Base-by-base conservation (phyloP, 2,329 filamentous ascomycete genomes). In the Colletotrichum chlorophyti region DNA sequence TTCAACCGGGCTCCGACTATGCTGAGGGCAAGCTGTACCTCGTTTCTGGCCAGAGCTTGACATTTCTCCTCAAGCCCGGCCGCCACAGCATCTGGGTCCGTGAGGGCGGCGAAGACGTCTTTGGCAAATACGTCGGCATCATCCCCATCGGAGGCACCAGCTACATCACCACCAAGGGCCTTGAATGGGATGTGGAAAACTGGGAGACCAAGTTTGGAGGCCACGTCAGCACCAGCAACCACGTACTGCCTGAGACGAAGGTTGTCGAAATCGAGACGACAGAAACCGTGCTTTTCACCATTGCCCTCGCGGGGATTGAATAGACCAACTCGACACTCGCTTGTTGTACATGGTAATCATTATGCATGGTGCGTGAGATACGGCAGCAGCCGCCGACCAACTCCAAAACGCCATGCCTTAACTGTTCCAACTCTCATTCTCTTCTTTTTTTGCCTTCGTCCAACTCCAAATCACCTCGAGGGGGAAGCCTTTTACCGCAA, bases 121-220 rank as follows among this genome's bases (percentile, higher is more conserved):
- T 97, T 66, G 91, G 84, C 6, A 89, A 91, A 70, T 87, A 96
- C 69, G 83, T 96, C 26, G 95, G 95, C 9, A 91, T 99, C 62
- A 79, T 99, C 34, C 95, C 95, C 0, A 76, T 98, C 19, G 89
- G 87, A 53, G 91, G 88, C n/a, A 85, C 88, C 3, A 89, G 91
- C 42, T 73, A 82, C n/a, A 92, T 99, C 65, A 89, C 86, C 7
- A 96, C 91, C 0, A 76, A 79, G 12, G 95, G 95, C 0, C 78
- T 98, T 17, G 88, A 96, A 70, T 99, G 95, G 95, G 93, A 99
- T 74, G 91, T 99, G 1, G 70, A 80, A 58, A 79, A 91, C 60
- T 97, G 94, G 93, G 76, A 83, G 64, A 97, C 90, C 1, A 80
- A 84, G 66, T 90, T 95, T 69, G 90, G 90, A 7, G 88, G 86